Base-by-base conservation (phyloP, 805 yeast genomes). In the Kodamaea leandrae region DNA sequence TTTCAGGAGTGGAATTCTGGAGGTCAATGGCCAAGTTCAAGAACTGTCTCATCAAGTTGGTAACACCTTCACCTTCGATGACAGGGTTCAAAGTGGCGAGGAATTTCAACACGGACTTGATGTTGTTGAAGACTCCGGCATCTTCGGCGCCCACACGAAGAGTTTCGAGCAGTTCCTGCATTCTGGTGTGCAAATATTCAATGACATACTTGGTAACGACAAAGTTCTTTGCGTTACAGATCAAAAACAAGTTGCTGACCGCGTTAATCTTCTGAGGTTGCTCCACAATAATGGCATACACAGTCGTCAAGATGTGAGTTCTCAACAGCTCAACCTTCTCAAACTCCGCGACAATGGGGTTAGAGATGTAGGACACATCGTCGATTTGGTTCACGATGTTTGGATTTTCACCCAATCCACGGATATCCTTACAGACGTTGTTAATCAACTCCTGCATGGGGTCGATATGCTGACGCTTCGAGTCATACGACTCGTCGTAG, bases 191-290 rank as follows among this genome's bases (percentile, higher is more conserved):
- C 48, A 87, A 72, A 61, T 66, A 83, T 48, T 83, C 89, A 17
- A 87, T 61, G 9, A 86, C 76, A 37, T 77, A 76, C 49, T 79
- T 77, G 37, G 95, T 91, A 32, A 86, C 80, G 27, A 76, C 66
- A 25, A 77, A 74, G 59, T 78, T 80, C 44, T 74, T 74, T 17
- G 83, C 69, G 62, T 84, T 82, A 35, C 86, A 80, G 16, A 81
- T 67, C 53, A 82, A 74, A 4, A 89, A 64, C 49, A 88, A 68
- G 6, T 82, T 78, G 19, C 88, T 76, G 43, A 91, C 61, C n/a
- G 82, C 76, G 10, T 82, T 78, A 44, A 83, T 76, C 58, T 90
- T 93, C 48, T 90, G 96, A 0, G 99, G 98, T 61, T 91, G 96
- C 61, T 93, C 98, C 20, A 77, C 63, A 8, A 83, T 71, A 32